Conservation (phyloP, 2,329 filamentous ascomycete genomes). For the Ophiognomonia clavigignenti-juglandacearum region DNA sequence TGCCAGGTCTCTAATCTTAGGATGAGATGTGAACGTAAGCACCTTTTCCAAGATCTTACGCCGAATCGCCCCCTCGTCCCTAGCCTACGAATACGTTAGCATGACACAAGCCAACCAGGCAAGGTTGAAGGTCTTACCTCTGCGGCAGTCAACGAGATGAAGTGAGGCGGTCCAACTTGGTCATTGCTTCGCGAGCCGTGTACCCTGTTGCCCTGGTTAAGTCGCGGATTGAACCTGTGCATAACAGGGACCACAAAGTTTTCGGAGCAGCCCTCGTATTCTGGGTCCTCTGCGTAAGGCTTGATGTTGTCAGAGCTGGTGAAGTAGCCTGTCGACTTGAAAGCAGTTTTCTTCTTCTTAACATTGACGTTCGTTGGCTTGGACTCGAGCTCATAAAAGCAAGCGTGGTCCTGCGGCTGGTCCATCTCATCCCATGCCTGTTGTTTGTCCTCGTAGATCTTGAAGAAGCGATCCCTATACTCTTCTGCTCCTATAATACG, state of each 20-base stretch:
- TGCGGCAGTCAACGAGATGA: constrained; percentile 69
- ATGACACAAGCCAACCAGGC: constrained; percentile 19
- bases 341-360: constrained; percentile 29
- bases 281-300: constrained; percentile 52
- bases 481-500: constrained; percentile 78
- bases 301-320: constrained; percentile 41
- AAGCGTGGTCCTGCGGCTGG: constrained; percentile 56
- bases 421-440: constrained; percentile 70
- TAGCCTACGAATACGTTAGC: constrained; percentile 34
- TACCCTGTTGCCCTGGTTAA: constrained; percentile 2
- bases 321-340: neutral
- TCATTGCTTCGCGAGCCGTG: constrained; percentile 18
- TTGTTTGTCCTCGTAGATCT: constrained; percentile 67
- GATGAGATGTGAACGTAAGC: constrained; percentile 68
- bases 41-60: constrained; percentile 76
- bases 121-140: constrained; percentile 46
- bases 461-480: constrained; percentile 81
- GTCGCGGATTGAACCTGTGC: constrained; percentile 44
- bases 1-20: constrained; percentile 21
- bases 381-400: constrained; percentile 72
- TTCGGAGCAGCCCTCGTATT: constrained; percentile 58
- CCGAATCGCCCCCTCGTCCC: constrained; percentile 63
- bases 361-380: constrained; percentile 69
- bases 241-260: constrained; percentile 67
- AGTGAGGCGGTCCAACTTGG: constrained; percentile 51